phyloP scores from a whole-genome alignment of 2,329 filamentous ascomycete genomes.

The Leptosphaerulina australis region DNA sequence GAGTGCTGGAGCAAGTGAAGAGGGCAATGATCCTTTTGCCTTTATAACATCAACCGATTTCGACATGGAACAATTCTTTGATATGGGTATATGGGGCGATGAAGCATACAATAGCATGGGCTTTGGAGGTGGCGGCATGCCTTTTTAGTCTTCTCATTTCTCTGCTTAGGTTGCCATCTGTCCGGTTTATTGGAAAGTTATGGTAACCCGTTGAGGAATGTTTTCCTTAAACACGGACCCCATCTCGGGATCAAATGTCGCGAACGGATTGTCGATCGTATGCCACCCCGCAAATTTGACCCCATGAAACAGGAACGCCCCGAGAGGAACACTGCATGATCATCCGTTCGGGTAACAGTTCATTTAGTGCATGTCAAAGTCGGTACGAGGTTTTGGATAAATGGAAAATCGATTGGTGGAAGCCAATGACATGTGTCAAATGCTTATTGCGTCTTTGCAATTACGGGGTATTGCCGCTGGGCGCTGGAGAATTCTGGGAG shows the following conservation, averaged over 20 bases:
- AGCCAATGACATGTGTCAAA: slow-evolving; percentile 2
- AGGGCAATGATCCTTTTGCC: slow-evolving; percentile 26
- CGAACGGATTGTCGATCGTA: slow-evolving; percentile 15
- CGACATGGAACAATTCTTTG: slow-evolving; percentile 45
- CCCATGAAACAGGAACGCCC: slow-evolving; percentile 4
- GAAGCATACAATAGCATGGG: slow-evolving; percentile 37
- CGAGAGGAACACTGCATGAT: not conserved
- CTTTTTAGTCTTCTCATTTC: not conserved
- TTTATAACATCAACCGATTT: slow-evolving; percentile 37
- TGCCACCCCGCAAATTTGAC: slow-evolving; percentile 10
- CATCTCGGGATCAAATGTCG: slow-evolving; percentile 15
- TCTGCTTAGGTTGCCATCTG: not conserved
- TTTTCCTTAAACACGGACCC: not conserved
- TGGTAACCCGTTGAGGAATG: not conserved
- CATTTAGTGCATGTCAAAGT: not conserved
- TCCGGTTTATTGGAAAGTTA: too few relatives aligned
- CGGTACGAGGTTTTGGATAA: not conserved
- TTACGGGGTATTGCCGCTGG: not conserved
- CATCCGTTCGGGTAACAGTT: not conserved
- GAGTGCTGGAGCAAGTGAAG: not conserved
- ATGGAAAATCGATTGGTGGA: slow-evolving; percentile 10
- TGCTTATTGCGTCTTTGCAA: slow-evolving; percentile 1
- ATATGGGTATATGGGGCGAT: slow-evolving; percentile 42
- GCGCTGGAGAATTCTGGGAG: not conserved
- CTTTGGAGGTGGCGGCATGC: slow-evolving; percentile 27